Base-by-base conservation (phyloP, 2,329 filamentous ascomycete genomes). In the Blumeriella jaapii region DNA sequence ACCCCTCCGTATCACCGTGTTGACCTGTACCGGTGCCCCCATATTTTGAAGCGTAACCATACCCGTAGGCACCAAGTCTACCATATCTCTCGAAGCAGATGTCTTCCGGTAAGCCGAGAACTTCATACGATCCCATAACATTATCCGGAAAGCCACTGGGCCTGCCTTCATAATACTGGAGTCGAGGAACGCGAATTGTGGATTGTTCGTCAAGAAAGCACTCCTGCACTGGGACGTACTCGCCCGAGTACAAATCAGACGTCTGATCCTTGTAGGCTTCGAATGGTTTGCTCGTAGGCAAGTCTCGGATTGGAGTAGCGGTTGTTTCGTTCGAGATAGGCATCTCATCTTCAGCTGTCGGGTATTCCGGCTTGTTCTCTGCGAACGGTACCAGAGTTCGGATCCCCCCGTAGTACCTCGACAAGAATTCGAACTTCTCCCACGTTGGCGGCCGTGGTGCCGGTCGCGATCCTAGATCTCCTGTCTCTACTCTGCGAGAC, bases 61-160 rank as follows among this genome's bases (percentile, higher is more conserved):
- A 74, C 0, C 89, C 89, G 49, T 98, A 98, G 0, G 89, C 82
- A 0, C 84, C 87, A 18, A 91, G 73, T 44, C 86, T 73, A 3
- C 89, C 89, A 55, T 83, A 93, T 2, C 91, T 72, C 48, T 98
- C 91, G 54, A 94, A 95, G 61, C 91, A 98, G 29, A 95, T 73
- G 51, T 93, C 80, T 46, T 93, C 74, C 12, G 81, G 74, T 22
- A 96, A 63, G 0, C 77, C 79, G 9, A 96, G 60, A 25, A 89
- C 58, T 7, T 86, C 75, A 51, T 94, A 87, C 0, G 85, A 93
- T n/a, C 91, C 91, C 52, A 89, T 71, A 2, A 83, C 73, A 39
- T 85, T 73, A 31, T 91, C 74, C 0, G 91, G 91, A 56, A 93
- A 93, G 1, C 87, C 89, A 39, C 72, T 68, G 0, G 86, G 82